Conservation (phyloP, 306 rosid genomes). For the Abrus pulchellus region DNA sequence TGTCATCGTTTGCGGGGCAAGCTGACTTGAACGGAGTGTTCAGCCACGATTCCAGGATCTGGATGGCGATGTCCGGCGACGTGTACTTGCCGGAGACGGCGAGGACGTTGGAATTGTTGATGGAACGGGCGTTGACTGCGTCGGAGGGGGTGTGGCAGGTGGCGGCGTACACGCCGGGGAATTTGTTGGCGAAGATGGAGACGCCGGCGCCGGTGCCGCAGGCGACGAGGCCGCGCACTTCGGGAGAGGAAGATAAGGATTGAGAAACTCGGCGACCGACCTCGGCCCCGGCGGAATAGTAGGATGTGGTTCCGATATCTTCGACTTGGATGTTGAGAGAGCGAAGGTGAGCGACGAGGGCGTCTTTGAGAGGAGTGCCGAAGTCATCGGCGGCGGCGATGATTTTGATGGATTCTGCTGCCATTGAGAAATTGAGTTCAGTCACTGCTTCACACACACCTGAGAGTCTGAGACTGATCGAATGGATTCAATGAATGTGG, state of each 20-base stretch:
- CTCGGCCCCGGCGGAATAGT: constrained; percentile 89
- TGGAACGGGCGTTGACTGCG: constrained; percentile 78
- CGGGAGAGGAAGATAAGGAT: constrained; percentile 53
- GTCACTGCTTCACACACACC: too few relatives aligned
- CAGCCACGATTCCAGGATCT: constrained; percentile 77
- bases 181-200: constrained; percentile 90
- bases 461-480: too few relatives aligned
- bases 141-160: constrained; percentile 71
- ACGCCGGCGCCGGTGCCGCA: constrained; percentile 96
- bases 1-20: constrained; percentile 69
- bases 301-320: constrained; percentile 85
- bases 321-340: constrained; percentile 76
- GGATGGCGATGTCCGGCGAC: constrained; percentile 62
- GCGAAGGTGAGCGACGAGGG: constrained; percentile 72
- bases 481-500: too few relatives aligned
- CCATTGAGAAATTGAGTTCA: constrained; percentile 43
- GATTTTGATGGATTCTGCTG: constrained; percentile 63
- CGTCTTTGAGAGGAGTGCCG: constrained; percentile 79
- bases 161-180: constrained; percentile 80
- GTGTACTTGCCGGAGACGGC: constrained; percentile 86
- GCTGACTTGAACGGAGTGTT: constrained; percentile 78
- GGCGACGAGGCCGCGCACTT: constrained; percentile 75
- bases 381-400: constrained; percentile 80
- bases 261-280: constrained; percentile 83
- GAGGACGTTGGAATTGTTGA: constrained; percentile 91